phyloP scores from a whole-genome alignment of 148 eudicot genomes.

The Nepenthes gracilis region DNA sequence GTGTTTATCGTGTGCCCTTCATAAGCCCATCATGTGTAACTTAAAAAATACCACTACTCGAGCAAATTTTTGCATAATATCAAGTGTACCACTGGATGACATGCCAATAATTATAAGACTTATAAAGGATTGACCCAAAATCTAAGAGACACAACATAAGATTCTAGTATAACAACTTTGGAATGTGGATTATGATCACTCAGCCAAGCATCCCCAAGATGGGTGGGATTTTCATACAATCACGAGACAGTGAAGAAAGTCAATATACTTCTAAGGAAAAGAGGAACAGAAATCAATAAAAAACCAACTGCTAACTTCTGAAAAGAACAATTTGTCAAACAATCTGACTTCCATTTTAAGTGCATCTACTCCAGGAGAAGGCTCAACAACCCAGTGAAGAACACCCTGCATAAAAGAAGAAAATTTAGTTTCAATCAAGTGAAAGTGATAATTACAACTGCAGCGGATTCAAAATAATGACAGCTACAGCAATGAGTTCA shows the following conservation, averaged over 20 bases:
- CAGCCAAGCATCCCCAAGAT: slow-evolving; percentile 77
- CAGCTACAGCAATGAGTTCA: too few species aligned
- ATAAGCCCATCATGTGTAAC: too few species aligned
- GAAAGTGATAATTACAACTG: too few species aligned
- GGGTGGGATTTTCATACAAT: slow-evolving; percentile 60
- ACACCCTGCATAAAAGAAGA: slow-evolving; percentile 44
- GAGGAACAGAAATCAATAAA: not conserved
- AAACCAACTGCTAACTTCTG: slow-evolving; percentile 42
- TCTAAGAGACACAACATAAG: slow-evolving; percentile 49
- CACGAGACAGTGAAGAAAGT: slow-evolving; percentile 6
- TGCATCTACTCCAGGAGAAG: slow-evolving; percentile 71
- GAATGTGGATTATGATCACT: slow-evolving; percentile 66
- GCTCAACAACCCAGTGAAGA: slow-evolving; percentile 89
- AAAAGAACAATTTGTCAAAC: slow-evolving; percentile 70
- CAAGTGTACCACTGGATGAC: too few species aligned
- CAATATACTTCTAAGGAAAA: not conserved
- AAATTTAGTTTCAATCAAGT: not conserved
- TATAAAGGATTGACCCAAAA: too few species aligned
- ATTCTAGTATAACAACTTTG: slow-evolving; percentile 53
- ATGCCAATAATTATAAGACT: too few species aligned
- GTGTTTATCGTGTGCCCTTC: too few species aligned
- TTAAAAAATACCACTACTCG: too few species aligned
- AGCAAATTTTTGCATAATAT: too few species aligned
- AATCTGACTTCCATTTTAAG: slow-evolving; percentile 87
- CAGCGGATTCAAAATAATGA: too few species aligned